Evolutionary conservation across 441 rosid genomes (phyloP).

Genomic region (Breynia disticha): DNA sequence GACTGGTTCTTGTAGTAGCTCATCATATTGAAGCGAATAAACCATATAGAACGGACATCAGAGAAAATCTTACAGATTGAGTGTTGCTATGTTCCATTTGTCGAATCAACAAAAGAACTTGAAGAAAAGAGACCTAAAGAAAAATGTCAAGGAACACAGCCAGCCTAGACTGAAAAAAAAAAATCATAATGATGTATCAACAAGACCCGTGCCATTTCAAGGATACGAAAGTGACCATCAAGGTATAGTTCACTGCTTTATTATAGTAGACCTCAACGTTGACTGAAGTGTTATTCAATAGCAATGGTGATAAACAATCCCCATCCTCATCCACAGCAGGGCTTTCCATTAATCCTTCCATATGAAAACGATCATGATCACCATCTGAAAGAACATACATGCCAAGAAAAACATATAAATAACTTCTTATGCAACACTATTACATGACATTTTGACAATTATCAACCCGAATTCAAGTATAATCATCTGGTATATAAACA

Average conservation of each 20-base stretch:
- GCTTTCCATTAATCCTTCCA: conserved; percentile 92
- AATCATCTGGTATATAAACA: no score
- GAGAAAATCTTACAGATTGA: conserved; percentile 59
- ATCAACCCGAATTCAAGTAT: no score
- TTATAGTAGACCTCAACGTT: conserved; percentile 90
- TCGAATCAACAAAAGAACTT: conserved; percentile 84
- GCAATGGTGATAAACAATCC: conserved; percentile 82
- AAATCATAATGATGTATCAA: conserved; percentile 8
- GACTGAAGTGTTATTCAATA: conserved; percentile 85
- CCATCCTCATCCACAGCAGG: conserved; percentile 88
- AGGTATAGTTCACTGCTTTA: conserved; percentile 96
- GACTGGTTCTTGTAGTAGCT: neutral
- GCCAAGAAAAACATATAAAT: neutral
- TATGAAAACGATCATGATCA: conserved; percentile 60
- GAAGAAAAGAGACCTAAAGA: conserved; percentile 80
- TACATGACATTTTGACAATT: neutral
- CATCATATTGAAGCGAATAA: neutral
- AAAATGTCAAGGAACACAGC: conserved; percentile 48
- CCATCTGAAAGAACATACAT: conserved; percentile 41
- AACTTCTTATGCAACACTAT: no score
- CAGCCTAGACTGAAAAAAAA: conserved; percentile 7
- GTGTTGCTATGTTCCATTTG: conserved; percentile 99
- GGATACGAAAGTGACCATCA: conserved; percentile 99
- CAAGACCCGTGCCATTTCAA: conserved; percentile 15
- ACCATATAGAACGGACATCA: neutral